Base-by-base conservation (phyloP, 2,329 filamentous ascomycete species). In the Emydomyces testavorans region DNA sequence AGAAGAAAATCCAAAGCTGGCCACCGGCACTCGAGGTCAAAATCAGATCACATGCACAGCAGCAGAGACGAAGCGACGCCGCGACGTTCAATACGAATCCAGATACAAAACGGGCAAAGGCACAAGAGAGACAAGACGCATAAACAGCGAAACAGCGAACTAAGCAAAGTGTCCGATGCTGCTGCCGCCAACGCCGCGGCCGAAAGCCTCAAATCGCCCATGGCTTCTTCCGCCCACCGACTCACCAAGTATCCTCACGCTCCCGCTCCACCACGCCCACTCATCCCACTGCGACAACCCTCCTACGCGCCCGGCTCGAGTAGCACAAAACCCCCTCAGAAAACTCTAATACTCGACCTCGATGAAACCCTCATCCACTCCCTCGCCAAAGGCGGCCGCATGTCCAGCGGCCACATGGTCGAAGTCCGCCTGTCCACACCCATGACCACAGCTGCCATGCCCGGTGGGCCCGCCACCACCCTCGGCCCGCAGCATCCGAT, bases 351-450 rank as follows among this genome's bases (percentile, higher is more conserved):
- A 54, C 75, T 98, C 45, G 92, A 98, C 64, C 78, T 98, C 15
- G 92, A 98, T 66, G 92, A 98, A 68, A 98, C 92, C 0, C 71
- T 98, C 56, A 98, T 98, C 56, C 92, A 98, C 73, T 95, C 88
- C 66, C 88, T 96, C 76, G 89, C 90, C 52, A 95, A 95, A 64
- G 92, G 92, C 24, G 89, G 90, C 46, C 79, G 90, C 50, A 94
- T 94, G 82, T 90, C 86, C 58, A 90, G 86, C 16, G 92, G 92
- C 15, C 92, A 98, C 68, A 98, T 98, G 92, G 89, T 98, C 45
- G 92, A 98, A 69, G 92, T 98, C 54, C 88, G 88, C 58, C 75
- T 94, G 52, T 59, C 68, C 24, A 60, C 66, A 35, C 66, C 67
- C 23, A 64, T 68, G 54, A 62, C 63, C 15, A 57, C 67, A 21